These are phyloP conservation scores for Colletotrichum lindemuthianum DNA, from an alignment of 2,329 filamentous ascomycete species.

Conservation along the genomic window DNA sequence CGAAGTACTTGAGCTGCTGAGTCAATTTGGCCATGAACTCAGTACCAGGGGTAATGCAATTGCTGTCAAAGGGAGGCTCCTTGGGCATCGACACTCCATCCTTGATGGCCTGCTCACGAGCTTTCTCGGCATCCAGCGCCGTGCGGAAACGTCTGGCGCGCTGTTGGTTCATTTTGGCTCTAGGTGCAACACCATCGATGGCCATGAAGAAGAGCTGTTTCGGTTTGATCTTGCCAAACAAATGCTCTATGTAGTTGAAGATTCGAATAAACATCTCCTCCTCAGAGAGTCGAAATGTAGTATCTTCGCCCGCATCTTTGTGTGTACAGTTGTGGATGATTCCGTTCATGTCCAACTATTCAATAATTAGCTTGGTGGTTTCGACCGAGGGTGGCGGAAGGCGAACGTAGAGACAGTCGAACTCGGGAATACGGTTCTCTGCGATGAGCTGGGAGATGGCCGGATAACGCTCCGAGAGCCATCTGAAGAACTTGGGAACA, in stretches of 20 bases:
- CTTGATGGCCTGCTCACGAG: constrained; percentile 88
- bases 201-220: constrained; percentile 99
- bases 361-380: constrained; percentile 48
- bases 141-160: constrained; percentile 94
- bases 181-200: constrained; percentile 95
- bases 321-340: constrained; percentile 99
- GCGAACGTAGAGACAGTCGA: constrained; percentile 90
- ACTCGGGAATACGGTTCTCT: constrained; percentile 98
- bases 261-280: constrained; percentile 99
- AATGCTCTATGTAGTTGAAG: constrained; percentile 99
- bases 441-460: constrained; percentile 98
- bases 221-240: constrained; percentile 98
- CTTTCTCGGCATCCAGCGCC: constrained; percentile 87
- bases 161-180: constrained; percentile 99
- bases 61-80: constrained; percentile 97
- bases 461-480: constrained; percentile 99
- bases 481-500: constrained; percentile 94
- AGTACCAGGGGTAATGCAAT: constrained; percentile 97
- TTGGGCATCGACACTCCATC: constrained; percentile 94
- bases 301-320: constrained; percentile 87
- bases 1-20: constrained; percentile 94
- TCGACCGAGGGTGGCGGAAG: constrained; percentile 36
- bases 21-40: constrained; percentile 98
- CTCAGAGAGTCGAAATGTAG: constrained; percentile 91
- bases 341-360: constrained; percentile 92